Percentiles rank a stretch among this genome's conserved stretches.
Conservation (phyloP, 169 alveolate species). For the Babesia ovata region DNA sequence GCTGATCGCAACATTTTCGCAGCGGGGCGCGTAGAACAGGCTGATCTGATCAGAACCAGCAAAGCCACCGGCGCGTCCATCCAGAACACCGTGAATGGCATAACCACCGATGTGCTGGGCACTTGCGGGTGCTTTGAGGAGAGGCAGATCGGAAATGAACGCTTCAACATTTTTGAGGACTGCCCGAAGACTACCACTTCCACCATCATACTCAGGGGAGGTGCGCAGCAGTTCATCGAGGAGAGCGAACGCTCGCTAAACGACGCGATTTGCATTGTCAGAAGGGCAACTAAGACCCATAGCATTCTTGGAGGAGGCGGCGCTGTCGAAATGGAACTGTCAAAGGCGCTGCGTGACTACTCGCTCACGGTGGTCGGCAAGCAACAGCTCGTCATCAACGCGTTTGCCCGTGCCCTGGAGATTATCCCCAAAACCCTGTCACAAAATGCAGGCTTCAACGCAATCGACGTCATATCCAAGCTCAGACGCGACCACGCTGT, state of each 20-base stretch:
- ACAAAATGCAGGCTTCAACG: slow-evolving; percentile 94
- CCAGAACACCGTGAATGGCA: slow-evolving; percentile 92
- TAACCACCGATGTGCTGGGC: slow-evolving; percentile 89
- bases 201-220: slow-evolving; percentile 96
- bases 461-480: slow-evolving; percentile 91
- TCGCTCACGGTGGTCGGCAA: slow-evolving; percentile 87
- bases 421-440: slow-evolving; percentile 96
- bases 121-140: slow-evolving; percentile 96
- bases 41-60: slow-evolving; percentile 91
- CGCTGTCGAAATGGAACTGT: slow-evolving; percentile 88
- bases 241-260: slow-evolving; percentile 97
- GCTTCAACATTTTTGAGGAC: slow-evolving; percentile 94
- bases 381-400: slow-evolving; percentile 90
- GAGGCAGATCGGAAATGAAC: slow-evolving; percentile 94
- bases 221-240: slow-evolving; percentile 97
- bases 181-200: slow-evolving; percentile 91
- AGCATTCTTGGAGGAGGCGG: slow-evolving; percentile 98
- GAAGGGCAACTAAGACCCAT: slow-evolving; percentile 90
- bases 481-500: slow-evolving; percentile 91
- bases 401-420: slow-evolving; percentile 95
- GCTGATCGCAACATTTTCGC: slow-evolving; percentile 93
- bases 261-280: slow-evolving; percentile 96
- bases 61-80: slow-evolving; percentile 95
- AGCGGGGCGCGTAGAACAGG: slow-evolving; percentile 97
- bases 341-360: slow-evolving; percentile 69